Conservation (phyloP, 2,329 filamentous ascomycete genomes). For the Cordyceps farinosa region DNA sequence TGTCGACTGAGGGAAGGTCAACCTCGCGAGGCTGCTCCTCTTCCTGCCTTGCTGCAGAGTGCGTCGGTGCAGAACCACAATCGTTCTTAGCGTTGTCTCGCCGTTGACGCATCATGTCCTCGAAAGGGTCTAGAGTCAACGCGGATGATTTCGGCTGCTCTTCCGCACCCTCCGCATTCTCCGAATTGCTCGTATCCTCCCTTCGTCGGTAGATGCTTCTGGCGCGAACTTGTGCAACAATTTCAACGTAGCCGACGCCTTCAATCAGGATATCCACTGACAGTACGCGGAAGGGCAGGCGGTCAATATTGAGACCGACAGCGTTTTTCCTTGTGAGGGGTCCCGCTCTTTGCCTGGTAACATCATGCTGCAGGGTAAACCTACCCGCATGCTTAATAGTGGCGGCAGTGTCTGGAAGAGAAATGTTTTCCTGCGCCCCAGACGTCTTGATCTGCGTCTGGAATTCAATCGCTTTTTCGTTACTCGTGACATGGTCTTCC, state of each 20-base stretch:
- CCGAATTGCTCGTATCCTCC: slow-evolving; percentile 14
- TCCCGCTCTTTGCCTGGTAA: slow-evolving; percentile 74
- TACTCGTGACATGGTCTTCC: slow-evolving; percentile 70
- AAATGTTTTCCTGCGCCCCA: slow-evolving; percentile 60
- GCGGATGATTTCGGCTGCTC: slow-evolving; percentile 9
- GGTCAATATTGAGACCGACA: slow-evolving; percentile 59
- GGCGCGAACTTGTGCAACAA: slow-evolving; percentile 75
- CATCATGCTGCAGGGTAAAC: slow-evolving; percentile 74
- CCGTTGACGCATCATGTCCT: slow-evolving; percentile 26
- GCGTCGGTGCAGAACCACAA: not conserved
- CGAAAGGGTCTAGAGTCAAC: slow-evolving; percentile 24
- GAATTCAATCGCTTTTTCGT: slow-evolving; percentile 72
- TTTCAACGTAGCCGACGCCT: slow-evolving; percentile 88
- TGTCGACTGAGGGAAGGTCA: slow-evolving; percentile 54
- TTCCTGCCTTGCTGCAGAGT: slow-evolving; percentile 9
- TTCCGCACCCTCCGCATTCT: slow-evolving; percentile 14
- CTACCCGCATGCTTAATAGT: slow-evolving; percentile 67
- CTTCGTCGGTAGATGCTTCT: slow-evolving; percentile 39
- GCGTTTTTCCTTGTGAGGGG: slow-evolving; percentile 64
- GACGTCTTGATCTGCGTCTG: slow-evolving; percentile 60
- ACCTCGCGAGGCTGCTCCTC: slow-evolving; percentile 17
- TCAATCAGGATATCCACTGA: slow-evolving; percentile 84
- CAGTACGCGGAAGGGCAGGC: slow-evolving; percentile 75
- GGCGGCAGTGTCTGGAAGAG: slow-evolving; percentile 52
- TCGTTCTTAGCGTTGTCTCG: slow-evolving; percentile 20